A percentile compares a stretch with the other conserved stretches of the same genome.
These are phyloP conservation scores for Metarhizium sp. DNA, from an alignment of 2,329 filamentous ascomycete genomes.

Conservation along the genomic window DNA sequence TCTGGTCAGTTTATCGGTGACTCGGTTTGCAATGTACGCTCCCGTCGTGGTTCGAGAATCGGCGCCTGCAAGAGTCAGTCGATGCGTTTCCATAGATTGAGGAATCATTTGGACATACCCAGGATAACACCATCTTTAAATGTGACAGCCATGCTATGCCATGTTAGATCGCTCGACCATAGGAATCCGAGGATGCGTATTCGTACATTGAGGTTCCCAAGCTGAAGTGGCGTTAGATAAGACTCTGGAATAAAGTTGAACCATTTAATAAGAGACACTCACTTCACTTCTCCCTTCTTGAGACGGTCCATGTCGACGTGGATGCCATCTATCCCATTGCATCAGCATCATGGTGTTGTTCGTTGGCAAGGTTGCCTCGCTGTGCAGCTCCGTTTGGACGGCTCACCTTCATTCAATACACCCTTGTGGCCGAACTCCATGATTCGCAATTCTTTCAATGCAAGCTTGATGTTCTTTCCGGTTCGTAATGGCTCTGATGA, in stretches of 20 bases:
- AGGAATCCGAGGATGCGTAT: slow-evolving; percentile 7
- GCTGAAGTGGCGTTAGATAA: slow-evolving; percentile 34
- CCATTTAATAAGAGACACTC: slow-evolving; percentile 26
- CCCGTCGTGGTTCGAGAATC: slow-evolving; percentile 97
- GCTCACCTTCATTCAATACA: slow-evolving; percentile 53
- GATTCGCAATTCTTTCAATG: slow-evolving; percentile 3
- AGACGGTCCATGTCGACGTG: slow-evolving; percentile 98
- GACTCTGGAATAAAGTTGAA: neutral
- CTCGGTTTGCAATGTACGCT: slow-evolving; percentile 96
- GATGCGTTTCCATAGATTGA: slow-evolving; percentile 1
- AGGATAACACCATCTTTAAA: slow-evolving; percentile 98
- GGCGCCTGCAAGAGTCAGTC: slow-evolving; percentile 47
- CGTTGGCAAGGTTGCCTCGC: slow-evolving; percentile 6
- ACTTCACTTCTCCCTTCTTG: slow-evolving; percentile 99
- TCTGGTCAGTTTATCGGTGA: slow-evolving; percentile 97
- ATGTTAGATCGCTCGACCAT: slow-evolving; percentile 18
- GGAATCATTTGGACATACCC: slow-evolving; percentile 35
- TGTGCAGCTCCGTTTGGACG: neutral
- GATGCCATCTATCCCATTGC: slow-evolving; percentile 69
- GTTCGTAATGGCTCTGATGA: neutral
- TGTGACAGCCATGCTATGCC: slow-evolving; percentile 85
- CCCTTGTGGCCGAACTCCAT: slow-evolving; percentile 59
- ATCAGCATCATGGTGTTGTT: neutral
- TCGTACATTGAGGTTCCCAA: slow-evolving; percentile 90
- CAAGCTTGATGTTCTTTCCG: neutral